phyloP scores from a whole-genome alignment of 257 asterid genomes.

The Solanum appendiculatum region DNA sequence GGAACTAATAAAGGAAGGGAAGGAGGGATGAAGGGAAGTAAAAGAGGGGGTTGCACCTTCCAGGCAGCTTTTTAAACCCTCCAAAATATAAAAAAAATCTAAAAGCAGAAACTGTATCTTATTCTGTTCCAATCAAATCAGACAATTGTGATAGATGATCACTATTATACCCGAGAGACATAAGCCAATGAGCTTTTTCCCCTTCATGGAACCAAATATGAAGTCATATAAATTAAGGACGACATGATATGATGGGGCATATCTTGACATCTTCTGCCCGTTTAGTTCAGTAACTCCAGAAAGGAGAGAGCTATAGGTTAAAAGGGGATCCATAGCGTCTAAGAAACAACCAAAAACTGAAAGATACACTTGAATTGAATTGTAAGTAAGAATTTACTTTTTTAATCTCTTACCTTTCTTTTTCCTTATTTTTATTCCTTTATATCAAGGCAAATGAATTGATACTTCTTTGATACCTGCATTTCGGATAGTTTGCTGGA shows the following conservation, averaged over 20 bases:
- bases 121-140: background rate
- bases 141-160: background rate
- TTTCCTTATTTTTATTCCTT: background rate
- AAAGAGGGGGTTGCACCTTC: background rate
- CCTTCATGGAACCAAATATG: background rate
- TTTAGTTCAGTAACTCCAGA: background rate
- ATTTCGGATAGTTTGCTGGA: constrained; percentile 77
- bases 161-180: background rate
- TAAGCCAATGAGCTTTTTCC: background rate
- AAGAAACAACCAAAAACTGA: background rate
- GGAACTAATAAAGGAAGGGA: background rate
- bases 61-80: background rate
- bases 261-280: background rate
- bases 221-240: background rate
- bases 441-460: background rate
- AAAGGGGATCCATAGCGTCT: background rate
- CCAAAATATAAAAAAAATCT: background rate
- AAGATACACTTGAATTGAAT: background rate
- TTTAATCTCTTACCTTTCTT: background rate
- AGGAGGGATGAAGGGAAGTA: background rate
- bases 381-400: background rate
- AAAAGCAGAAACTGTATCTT: background rate
- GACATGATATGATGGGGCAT: background rate
- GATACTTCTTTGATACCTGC: constrained; percentile 39
- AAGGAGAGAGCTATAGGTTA: background rate